phyloP scores from a whole-genome alignment of 2,329 filamentous ascomycete species.

The Alternaria infectoria region DNA sequence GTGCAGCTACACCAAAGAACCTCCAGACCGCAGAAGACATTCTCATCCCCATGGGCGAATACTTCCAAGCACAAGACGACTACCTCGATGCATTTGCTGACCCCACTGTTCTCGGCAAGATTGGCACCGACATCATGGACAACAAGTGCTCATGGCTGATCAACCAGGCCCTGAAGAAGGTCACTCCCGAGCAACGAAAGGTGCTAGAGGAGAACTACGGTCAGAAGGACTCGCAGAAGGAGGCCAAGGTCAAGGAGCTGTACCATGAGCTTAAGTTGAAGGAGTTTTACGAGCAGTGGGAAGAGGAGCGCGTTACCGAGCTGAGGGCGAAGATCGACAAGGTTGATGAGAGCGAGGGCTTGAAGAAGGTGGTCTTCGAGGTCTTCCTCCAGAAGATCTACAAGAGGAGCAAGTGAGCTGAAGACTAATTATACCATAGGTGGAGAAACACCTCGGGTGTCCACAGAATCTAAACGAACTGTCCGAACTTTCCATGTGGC shows the following conservation, averaged over 20 bases:
- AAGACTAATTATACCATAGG: neutral
- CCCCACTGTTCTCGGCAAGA: constrained; percentile 93
- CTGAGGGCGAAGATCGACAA: constrained; percentile 75
- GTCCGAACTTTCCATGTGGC: neutral
- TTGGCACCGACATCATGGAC: constrained; percentile 97
- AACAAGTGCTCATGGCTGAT: constrained; percentile 99
- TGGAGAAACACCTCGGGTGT: neutral
- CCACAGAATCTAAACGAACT: neutral
- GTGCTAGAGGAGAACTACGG: constrained; percentile 93
- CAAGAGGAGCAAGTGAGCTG: constrained; percentile 85
- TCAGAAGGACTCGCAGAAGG: constrained; percentile 81
- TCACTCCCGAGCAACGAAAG: constrained; percentile 83
- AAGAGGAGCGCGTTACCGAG: constrained; percentile 84
- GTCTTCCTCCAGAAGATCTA: constrained; percentile 95
- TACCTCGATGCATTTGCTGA: constrained; percentile 98
- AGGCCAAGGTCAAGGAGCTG: constrained; percentile 85
- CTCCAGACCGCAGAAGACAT: constrained; percentile 89
- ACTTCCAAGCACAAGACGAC: constrained; percentile 99
- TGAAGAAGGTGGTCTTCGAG: constrained; percentile 91
- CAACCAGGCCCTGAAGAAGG: constrained; percentile 86
- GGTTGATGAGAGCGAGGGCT: constrained; percentile 83
- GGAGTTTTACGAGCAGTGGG: constrained; percentile 83
- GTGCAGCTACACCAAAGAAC: constrained; percentile 85
- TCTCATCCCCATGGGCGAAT: constrained; percentile 95
- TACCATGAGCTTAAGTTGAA: constrained; percentile 87